phyloP scores from a whole-genome alignment of 177 flowering plant species.

The Vitis hybrid region DNA sequence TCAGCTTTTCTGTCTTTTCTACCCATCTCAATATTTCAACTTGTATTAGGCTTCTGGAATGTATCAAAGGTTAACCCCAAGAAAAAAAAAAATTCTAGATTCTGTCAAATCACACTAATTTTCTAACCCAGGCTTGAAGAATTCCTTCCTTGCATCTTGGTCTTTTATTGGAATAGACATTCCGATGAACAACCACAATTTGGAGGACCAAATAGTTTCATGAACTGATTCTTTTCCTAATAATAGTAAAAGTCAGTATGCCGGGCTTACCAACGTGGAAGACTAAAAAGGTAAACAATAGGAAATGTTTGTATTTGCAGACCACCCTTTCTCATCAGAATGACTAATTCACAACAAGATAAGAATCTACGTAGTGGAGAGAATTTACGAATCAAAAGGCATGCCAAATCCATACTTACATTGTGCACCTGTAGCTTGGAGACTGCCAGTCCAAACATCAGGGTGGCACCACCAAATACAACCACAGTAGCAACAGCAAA shows the following conservation, averaged over 20 bases:
- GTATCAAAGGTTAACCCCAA: no score
- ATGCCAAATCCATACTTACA: constrained; percentile 41
- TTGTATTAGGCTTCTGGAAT: no score
- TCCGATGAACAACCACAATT: background rate
- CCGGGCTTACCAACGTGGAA: no score
- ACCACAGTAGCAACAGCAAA: constrained; percentile 69
- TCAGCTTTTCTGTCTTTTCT: no score
- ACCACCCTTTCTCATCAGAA: background rate
- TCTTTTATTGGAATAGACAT: background rate
- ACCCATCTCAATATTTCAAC: no score
- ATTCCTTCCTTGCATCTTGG: background rate
- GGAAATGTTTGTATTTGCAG: background rate
- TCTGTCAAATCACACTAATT: no score
- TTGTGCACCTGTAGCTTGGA: constrained; percentile 64
- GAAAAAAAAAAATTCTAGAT: no score
- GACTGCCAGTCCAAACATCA: constrained; percentile 55
- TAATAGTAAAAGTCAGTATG: no score
- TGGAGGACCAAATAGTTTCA: background rate
- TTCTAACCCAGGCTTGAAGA: no score
- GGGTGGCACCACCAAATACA: constrained; percentile 76
- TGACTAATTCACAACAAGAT: background rate
- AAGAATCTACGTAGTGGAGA: background rate
- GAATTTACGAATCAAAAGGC: background rate
- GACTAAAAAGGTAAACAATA: background rate
- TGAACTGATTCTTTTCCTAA: no score